Conservation (phyloP, 1,284 basidiomycete genomes). For the Sphagnurus paluster region DNA sequence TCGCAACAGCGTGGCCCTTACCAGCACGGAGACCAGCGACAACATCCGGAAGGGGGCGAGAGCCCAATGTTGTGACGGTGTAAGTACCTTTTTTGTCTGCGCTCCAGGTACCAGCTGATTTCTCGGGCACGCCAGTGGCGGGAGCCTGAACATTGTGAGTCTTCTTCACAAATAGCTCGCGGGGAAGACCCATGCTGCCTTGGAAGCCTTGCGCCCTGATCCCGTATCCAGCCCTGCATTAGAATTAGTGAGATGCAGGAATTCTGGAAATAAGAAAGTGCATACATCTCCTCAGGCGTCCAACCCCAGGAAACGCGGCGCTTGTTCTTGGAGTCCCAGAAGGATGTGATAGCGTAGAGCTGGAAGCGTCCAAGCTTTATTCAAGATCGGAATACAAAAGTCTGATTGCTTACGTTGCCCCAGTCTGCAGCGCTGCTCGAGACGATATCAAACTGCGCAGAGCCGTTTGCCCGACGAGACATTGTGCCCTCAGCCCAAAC, state of each 20-base stretch:
- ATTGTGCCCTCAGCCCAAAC: conserved; percentile 6
- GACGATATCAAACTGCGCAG: conserved; percentile 7
- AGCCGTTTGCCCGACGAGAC: conserved; percentile 4
- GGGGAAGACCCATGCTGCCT: conserved; percentile 5
- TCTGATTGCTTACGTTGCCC: conserved; percentile 1
- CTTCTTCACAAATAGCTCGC: conserved; percentile 4
- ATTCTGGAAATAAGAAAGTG: not conserved
- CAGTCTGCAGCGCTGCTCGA: conserved; percentile 3
- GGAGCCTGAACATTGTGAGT: not conserved
- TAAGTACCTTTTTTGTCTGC: conserved; percentile 1
- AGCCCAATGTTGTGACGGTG: conserved; percentile 3
- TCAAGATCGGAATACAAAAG: not conserved
- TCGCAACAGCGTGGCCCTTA: not conserved
- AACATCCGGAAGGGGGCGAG: conserved; percentile 2
- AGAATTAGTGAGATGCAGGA: not conserved
- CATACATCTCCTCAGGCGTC: conserved; percentile 7
- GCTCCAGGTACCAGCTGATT: not conserved
- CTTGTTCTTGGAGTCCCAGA: conserved; percentile 2
- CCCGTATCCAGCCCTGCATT: not conserved
- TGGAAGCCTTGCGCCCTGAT: conserved; percentile 8
- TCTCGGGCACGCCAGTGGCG: not conserved
- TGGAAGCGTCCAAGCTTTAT: not conserved
- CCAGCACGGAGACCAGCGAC: not conserved
- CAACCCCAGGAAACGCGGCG: conserved; percentile 5
- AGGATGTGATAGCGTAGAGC: conserved; percentile 5